These are phyloP conservation scores for Candida sp. DNA, from an alignment of 1,139 yeast genomes.

Conservation along the genomic window DNA sequence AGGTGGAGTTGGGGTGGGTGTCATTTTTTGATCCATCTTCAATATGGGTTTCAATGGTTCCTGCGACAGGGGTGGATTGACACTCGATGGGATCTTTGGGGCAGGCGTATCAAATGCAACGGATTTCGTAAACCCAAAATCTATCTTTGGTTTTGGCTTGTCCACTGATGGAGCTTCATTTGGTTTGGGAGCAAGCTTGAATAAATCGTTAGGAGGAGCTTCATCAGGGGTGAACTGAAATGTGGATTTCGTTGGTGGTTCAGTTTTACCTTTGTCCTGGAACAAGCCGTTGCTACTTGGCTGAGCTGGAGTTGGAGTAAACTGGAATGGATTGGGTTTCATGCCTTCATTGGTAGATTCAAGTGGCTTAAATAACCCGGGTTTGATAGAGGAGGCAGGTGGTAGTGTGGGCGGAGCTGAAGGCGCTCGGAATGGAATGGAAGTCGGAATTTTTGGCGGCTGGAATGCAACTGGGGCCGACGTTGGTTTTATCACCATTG, in stretches of 20 bases:
- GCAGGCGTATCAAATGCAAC: background rate
- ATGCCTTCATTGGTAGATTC: background rate
- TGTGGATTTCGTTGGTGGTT: background rate
- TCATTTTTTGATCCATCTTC: background rate
- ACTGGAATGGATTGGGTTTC: background rate
- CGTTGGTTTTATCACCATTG: background rate
- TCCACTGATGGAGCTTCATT: background rate
- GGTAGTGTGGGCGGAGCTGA: background rate
- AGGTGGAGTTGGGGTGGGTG: background rate
- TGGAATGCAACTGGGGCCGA: background rate
- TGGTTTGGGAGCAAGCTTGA: background rate
- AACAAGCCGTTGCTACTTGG: background rate
- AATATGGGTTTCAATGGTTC: background rate
- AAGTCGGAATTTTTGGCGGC: background rate
- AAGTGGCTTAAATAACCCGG: background rate
- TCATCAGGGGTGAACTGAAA: constrained; percentile 5
- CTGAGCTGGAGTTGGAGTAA: background rate
- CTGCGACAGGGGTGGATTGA: constrained; percentile 2
- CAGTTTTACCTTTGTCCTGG: background rate
- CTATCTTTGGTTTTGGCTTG: constrained; percentile 3
- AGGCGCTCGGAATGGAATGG: background rate
- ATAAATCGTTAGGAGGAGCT: background rate
- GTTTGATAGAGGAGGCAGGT: background rate
- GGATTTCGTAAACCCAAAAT: constrained; percentile 9
- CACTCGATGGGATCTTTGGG: background rate